Evolutionary conservation across 257 asterid genomes (phyloP), one percentile per base, ranked within the genome.

Genomic region (Solanum lignicaule): DNA sequence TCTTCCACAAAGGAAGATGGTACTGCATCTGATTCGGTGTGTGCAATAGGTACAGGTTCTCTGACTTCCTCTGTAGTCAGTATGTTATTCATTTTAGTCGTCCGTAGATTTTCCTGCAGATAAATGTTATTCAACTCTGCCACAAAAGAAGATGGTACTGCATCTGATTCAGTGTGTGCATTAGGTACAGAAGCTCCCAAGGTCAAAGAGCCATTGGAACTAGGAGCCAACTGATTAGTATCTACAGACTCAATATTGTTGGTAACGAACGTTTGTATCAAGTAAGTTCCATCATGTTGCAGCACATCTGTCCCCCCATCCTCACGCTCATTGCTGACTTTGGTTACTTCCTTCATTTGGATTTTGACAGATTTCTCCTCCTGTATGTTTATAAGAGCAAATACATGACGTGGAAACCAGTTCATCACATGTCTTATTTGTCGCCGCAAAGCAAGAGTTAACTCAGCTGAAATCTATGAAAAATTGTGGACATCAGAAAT

Each of bases 391-490:
- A 86, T 86, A 86, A 83, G 89, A 74, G 87, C 74, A 18, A 91
- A 84, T 48, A 85, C 87, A 82, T 43, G 68, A 85, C 91, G 92
- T 87, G 86, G 89, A 88, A 87, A 86, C 96, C 93, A 86, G 88
- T 91, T 91, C 87, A 90, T 87, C 90, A 90, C 87, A 87, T 92
- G 87, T 88, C 91, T 90, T 78, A 93, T 88, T 52, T 91, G 95
- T 87, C 89, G 91, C 75, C 92, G 83, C 90, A 94, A 87, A 68
- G 93, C 93, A 83, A 90, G 92, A 46, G 84, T 92, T 52, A 92
- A 88, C 92, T 87, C 89, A 89, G 93, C 96, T 88, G 97, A 83
- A 88, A 93, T 90, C 99, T 96, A 88, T 60, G 83, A 83, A 39
- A 78, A 86, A 82, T 38, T 60, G 86, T 68, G 87, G 87, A 48